Evolutionary conservation across 169 alveolate species (phyloP), one percentile per base, ranked within the genome.

Genomic region (Babesia caballi): DNA sequence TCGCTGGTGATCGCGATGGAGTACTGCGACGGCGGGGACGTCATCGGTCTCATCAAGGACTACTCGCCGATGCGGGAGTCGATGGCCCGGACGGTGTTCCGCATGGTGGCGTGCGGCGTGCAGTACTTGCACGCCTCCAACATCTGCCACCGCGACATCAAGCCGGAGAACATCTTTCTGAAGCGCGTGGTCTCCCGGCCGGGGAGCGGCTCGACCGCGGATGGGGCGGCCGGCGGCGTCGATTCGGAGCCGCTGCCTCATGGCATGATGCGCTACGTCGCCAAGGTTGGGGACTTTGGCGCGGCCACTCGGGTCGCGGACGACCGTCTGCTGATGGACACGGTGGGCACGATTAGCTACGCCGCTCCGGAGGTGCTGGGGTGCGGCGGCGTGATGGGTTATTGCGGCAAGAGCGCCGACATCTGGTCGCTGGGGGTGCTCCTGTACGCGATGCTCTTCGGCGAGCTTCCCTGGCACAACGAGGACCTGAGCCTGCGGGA

Each of bases 371-470:
- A 90, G 52, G 93, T 90, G 65, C 84, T 80, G 85, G 94, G 68
- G 11, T 84, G 93, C 72, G 72, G 66, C 21, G 73, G 81, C 30
- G 78, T 51, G 11, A 91, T 85, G 67, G 91, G 94, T 28, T 96
- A 97, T 85, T 84, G 89, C 32, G 98, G 99, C 7, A 88, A 93
- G 17, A 91, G 95, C 82, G 99, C 96, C 42, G 99, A 97, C 85
- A 91, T 97, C 15, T 97, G 99, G 99, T 92, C 98, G 40, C 89
- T 96, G 59, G 99, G 99, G 3, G 97, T 97, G n/a, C 94, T 97
- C 28, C 82, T 97, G 60, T 97, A 93, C 85, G 99, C 98, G 6
- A 90, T 96, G 95, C 84, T 97, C 46, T 96, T 97, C 83, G 99
- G 99, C 1, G 92, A 95, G 59, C 91, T 97, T 15, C 99, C 99